Percentiles rank a stretch among this genome's conserved stretches.
Evolutionary conservation across 192 early-diverging fungal species (phyloP).

Genomic region (Gonapodya prolifera): DNA sequence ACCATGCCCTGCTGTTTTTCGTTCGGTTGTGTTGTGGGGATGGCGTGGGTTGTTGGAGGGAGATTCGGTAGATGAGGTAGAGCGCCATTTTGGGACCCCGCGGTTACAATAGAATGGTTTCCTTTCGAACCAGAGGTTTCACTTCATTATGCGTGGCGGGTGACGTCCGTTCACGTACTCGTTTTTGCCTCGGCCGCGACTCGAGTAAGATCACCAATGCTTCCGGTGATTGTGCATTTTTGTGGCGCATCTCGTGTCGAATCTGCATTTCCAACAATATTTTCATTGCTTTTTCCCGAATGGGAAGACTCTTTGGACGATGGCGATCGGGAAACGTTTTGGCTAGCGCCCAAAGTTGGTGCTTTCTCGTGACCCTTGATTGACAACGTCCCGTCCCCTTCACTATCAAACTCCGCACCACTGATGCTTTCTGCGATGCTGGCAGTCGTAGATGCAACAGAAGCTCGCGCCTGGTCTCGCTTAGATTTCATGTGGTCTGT

Average conservation of each 20-base stretch:
- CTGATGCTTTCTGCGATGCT: not conserved
- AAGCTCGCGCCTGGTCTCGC: constrained; percentile 19
- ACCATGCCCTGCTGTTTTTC: too few relatives aligned
- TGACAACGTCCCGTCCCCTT: not conserved
- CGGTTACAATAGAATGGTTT: too few relatives aligned
- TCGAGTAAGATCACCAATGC: not conserved
- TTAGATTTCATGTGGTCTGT: constrained; percentile 53
- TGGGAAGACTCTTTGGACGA: not conserved
- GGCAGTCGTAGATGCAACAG: constrained; percentile 10
- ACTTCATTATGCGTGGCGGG: not conserved
- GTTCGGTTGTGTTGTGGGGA: too few relatives aligned
- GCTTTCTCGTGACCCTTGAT: not conserved
- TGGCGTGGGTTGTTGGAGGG: too few relatives aligned
- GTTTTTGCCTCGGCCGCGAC: not conserved
- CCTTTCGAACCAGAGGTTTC: too few relatives aligned
- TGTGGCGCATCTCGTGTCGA: not conserved
- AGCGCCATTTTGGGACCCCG: too few relatives aligned
- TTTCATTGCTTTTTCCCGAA: not conserved
- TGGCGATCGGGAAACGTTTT: not conserved
- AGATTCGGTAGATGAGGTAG: too few relatives aligned
- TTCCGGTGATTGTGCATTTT: not conserved
- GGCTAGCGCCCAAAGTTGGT: not conserved
- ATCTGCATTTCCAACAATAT: not conserved
- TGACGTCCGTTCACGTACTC: not conserved
- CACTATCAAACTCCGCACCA: not conserved